These are phyloP conservation scores for Paracorniculantispora psalliotae DNA, from an alignment of 2,329 filamentous ascomycete species.

Conservation along the genomic window DNA sequence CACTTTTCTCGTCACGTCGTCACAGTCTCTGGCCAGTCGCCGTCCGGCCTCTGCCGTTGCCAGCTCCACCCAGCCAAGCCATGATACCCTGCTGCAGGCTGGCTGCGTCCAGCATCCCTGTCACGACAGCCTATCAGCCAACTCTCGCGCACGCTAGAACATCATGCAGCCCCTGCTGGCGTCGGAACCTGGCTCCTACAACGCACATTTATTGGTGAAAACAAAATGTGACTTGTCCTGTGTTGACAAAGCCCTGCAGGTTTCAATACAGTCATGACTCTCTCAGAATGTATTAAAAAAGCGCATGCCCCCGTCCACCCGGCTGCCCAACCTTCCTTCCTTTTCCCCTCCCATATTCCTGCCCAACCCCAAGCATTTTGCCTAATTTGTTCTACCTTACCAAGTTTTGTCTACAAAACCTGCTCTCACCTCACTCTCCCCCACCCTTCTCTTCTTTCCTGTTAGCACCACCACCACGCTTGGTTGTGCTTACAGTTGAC, in stretches of 20 bases:
- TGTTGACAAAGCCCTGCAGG: slow-evolving; percentile 9
- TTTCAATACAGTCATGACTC: neutral
- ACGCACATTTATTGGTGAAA: slow-evolving; percentile 11
- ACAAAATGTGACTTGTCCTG: slow-evolving; percentile 2
- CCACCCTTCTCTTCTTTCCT: slow-evolving; percentile 16
- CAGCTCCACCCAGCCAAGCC: slow-evolving; percentile 12
- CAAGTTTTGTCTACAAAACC: slow-evolving; percentile 16
- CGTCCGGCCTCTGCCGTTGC: neutral
- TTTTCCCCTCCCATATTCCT: slow-evolving; percentile 32
- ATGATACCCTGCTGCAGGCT: slow-evolving; percentile 13
- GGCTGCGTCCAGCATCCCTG: slow-evolving; percentile 4
- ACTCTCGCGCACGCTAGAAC: slow-evolving; percentile 4
- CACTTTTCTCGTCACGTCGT: slow-evolving; percentile 10
- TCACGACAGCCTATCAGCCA: neutral
- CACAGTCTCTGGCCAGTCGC: slow-evolving; percentile 3
- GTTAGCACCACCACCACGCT: slow-evolving; percentile 3
- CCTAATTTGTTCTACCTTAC: slow-evolving; percentile 16
- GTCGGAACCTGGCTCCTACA: slow-evolving; percentile 5
- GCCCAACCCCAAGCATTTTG: slow-evolving; percentile 20
- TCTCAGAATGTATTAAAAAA: slow-evolving; percentile 30
- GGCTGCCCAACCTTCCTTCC: slow-evolving; percentile 33
- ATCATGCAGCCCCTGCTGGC: slow-evolving; percentile 10
- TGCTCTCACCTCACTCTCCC: slow-evolving; percentile 15
- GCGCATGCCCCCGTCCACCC: slow-evolving; percentile 30
- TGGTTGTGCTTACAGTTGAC: slow-evolving; percentile 5